phyloP scores from a whole-genome alignment of 163 green algal genomes.

The Chlamydomonas reinhardtii region DNA sequence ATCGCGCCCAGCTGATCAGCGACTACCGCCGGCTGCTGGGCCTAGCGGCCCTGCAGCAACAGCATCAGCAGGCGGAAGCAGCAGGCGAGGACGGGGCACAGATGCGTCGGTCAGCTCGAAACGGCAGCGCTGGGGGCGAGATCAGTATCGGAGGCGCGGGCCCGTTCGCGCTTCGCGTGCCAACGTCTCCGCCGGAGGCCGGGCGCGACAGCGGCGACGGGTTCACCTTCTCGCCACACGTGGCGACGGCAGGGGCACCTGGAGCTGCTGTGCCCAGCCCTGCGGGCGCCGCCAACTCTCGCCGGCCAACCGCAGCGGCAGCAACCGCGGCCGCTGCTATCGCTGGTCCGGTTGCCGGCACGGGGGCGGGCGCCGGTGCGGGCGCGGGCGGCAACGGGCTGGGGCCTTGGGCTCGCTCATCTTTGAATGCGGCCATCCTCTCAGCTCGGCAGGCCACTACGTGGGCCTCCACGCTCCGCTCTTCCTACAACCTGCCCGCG shows the following conservation, averaged over 20 bases:
- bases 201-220: neutral
- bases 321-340: no score
- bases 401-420: slow-evolving; percentile 28
- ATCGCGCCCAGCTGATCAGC: slow-evolving; percentile 69
- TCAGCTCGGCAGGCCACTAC: neutral
- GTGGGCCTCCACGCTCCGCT: slow-evolving; percentile 28
- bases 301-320: no score
- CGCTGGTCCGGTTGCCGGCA: no score
- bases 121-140: neutral
- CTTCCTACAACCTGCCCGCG: neutral
- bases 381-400: neutral
- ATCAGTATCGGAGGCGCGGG: slow-evolving; percentile 8
- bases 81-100: neutral
- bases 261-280: neutral
- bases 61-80: neutral
- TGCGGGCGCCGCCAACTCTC: no score
- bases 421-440: neutral
- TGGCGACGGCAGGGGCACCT: neutral
- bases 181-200: neutral
- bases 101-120: neutral
- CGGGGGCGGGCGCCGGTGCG: no score
- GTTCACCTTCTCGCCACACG: slow-evolving; percentile 42
- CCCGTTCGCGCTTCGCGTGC: neutral
- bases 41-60: neutral
- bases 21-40: slow-evolving; percentile 65